Percentiles rank a stretch among this genome's conserved stretches.
Evolutionary conservation across 139 green algal genomes (phyloP).

Genomic region (Deuterostichococcus epilithicus): DNA sequence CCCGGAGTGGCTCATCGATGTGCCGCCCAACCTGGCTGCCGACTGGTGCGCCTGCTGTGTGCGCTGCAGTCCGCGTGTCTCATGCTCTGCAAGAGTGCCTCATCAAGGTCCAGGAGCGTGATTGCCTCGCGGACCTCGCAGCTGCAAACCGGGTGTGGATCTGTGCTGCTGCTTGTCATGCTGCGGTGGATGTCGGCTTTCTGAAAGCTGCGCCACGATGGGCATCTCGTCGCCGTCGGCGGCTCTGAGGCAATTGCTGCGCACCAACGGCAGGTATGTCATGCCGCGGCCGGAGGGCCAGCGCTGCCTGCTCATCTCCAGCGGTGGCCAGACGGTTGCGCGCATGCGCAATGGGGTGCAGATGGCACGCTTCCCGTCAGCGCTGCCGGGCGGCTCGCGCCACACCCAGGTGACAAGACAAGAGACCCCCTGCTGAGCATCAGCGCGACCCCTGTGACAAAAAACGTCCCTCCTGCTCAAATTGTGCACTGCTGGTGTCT

Average conservation of each 20-base stretch:
- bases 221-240: too few relatives aligned
- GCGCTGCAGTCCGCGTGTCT: too few relatives aligned
- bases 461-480: too few relatives aligned
- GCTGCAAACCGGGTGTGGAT: neutral
- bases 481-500: too few relatives aligned
- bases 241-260: too few relatives aligned
- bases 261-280: conserved; percentile 59
- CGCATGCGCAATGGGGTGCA: conserved; percentile 48
- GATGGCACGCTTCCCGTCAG: conserved; percentile 55
- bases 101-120: too few relatives aligned
- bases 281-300: conserved; percentile 77
- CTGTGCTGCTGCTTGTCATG: neutral
- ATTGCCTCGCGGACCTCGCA: too few relatives aligned
- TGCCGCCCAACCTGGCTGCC: conserved; percentile 62
- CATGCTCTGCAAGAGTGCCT: too few relatives aligned
- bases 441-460: too few relatives aligned
- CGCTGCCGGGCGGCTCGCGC: conserved; percentile 46
- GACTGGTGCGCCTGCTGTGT: conserved; percentile 79
- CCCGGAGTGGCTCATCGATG: conserved; percentile 87
- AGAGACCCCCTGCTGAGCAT: too few relatives aligned
- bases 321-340: conserved; percentile 38
- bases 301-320: conserved; percentile 75
- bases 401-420: neutral
- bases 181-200: too few relatives aligned
- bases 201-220: too few relatives aligned